These are phyloP conservation scores for Penstemon davidsonii DNA, from an alignment of 257 asterid species.

Conservation along the genomic window DNA sequence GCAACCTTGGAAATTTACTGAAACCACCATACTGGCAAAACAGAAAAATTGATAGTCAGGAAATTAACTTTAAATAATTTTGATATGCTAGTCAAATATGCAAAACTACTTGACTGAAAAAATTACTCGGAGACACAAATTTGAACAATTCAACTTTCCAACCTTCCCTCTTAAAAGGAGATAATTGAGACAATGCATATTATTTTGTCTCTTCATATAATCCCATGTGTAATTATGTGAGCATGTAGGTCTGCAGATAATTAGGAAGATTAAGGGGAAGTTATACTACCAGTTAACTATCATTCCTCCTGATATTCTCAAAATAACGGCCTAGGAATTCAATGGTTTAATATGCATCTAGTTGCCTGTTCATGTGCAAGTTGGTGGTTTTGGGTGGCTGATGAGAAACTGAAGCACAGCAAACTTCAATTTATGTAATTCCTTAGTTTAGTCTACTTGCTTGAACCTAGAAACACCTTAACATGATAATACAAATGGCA, in stretches of 20 bases:
- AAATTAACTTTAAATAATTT: not conserved
- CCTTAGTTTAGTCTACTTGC: not conserved
- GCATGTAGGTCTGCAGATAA: no score
- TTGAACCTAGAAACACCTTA: not conserved
- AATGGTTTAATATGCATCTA: conserved; percentile 1
- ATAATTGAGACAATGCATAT: not conserved
- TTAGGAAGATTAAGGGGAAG: no score
- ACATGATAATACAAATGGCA: not conserved
- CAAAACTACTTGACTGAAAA: not conserved
- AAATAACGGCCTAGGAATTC: not conserved
- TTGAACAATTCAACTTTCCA: not conserved
- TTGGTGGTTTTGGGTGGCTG: conserved; percentile 5
- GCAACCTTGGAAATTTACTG: conserved; percentile 71
- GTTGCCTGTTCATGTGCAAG: not conserved
- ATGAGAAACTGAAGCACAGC: not conserved
- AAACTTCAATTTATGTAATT: not conserved
- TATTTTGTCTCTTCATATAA: not conserved
- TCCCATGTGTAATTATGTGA: not conserved
- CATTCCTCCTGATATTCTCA: not conserved
- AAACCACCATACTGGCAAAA: conserved; percentile 84
- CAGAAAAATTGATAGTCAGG: conserved; percentile 10
- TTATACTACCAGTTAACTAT: no score
- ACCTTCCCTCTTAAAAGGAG: not conserved
- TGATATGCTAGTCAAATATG: not conserved
- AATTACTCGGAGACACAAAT: no score